phyloP scores from a whole-genome alignment of 2,329 filamentous ascomycete genomes.

The Pseudovirgaria hyperparasitica region DNA sequence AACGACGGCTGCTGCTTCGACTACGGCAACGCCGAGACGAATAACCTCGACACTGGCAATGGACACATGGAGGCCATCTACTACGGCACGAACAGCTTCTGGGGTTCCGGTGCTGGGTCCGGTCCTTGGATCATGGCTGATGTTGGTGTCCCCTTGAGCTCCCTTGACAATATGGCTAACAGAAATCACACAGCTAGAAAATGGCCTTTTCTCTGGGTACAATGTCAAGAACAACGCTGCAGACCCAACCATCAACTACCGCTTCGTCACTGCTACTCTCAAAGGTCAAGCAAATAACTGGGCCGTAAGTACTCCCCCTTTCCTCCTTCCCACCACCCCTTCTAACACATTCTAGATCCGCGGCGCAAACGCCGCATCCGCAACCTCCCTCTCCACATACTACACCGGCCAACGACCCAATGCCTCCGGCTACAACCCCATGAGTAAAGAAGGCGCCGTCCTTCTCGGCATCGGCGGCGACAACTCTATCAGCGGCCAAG shows the following conservation, averaged over 20 bases:
- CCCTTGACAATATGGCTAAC: no score
- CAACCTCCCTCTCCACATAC: slow-evolving; percentile 43
- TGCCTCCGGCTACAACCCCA: slow-evolving; percentile 42
- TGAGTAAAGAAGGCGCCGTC: slow-evolving; percentile 53
- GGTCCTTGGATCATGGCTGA: slow-evolving; percentile 60
- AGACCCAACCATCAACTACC: slow-evolving; percentile 39
- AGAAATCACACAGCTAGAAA: no score
- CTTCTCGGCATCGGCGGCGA: slow-evolving; percentile 61
- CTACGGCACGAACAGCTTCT: slow-evolving; percentile 42
- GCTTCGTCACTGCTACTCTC: slow-evolving; percentile 44
- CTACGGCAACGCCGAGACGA: slow-evolving; percentile 31
- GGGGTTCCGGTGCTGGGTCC: slow-evolving; percentile 44
- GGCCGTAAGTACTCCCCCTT: no score
- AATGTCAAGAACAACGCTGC: slow-evolving; percentile 34
- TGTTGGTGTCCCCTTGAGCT: no score
- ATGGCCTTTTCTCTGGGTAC: slow-evolving; percentile 48
- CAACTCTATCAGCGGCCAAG: slow-evolving; percentile 46
- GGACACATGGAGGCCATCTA: slow-evolving; percentile 61
- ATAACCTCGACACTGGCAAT: slow-evolving; percentile 36
- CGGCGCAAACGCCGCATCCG: slow-evolving; percentile 43
- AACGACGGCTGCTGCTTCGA: slow-evolving; percentile 42
- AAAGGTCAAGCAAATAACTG: slow-evolving; percentile 46
- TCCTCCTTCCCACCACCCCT: no score
- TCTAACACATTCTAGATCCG: no score
- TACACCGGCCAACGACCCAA: slow-evolving; percentile 44